Evolutionary conservation across 768 basidiomycete species (phyloP).

Genomic region (Tulasnella sp.): DNA sequence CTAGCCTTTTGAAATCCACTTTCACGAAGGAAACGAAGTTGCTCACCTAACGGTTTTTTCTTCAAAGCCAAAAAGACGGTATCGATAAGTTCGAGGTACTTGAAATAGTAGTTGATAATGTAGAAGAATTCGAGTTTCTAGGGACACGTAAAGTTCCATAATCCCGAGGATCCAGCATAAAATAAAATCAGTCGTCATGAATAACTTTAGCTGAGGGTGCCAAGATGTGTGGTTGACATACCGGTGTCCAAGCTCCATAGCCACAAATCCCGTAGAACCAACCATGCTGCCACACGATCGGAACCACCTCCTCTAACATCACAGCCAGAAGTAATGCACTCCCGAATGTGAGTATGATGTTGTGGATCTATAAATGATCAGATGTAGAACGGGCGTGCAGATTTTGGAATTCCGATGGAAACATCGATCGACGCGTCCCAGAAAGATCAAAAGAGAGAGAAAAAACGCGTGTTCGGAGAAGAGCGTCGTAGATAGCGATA

Average conservation of each 20-base stretch:
- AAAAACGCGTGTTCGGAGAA: background rate
- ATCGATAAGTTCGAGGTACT: constrained; percentile 92
- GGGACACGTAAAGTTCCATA: background rate
- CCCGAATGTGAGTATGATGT: constrained; percentile 74
- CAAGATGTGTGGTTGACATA: constrained; percentile 32
- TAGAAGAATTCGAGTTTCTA: constrained; percentile 93
- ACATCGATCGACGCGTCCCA: background rate
- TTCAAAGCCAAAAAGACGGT: constrained; percentile 95
- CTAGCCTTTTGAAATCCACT: no score
- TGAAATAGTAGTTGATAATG: constrained; percentile 98
- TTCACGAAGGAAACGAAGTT: background rate
- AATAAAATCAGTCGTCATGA: background rate
- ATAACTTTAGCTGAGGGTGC: background rate
- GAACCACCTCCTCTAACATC: constrained; percentile 85
- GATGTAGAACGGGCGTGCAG: background rate
- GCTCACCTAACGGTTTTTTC: constrained; percentile 91
- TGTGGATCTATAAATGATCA: constrained; percentile 41
- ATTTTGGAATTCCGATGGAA: background rate
- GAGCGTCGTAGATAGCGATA: no score
- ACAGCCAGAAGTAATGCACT: constrained; percentile 76
- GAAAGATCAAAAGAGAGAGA: background rate
- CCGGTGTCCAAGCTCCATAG: constrained; percentile 72
- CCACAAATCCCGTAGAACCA: constrained; percentile 70
- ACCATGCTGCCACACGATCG: constrained; percentile 61
- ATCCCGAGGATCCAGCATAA: background rate